phyloP scores from a whole-genome alignment of 1,284 basidiomycete genomes.

The Ustilago xerochloae region DNA sequence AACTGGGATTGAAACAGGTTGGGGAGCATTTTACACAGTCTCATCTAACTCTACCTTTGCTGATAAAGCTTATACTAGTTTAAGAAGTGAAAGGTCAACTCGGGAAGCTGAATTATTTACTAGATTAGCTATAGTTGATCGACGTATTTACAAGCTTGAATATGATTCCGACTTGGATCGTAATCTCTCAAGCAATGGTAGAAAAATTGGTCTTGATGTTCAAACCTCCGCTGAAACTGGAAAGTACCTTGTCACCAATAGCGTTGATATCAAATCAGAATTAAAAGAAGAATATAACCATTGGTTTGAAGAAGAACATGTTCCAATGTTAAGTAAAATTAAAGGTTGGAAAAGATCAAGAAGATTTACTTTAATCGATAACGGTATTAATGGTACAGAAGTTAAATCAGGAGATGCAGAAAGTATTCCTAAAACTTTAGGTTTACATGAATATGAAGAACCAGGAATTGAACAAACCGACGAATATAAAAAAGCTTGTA shows the following conservation, averaged over 20 bases:
- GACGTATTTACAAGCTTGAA: constrained; percentile 64
- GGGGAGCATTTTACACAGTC: constrained; percentile 68
- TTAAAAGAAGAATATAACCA: constrained; percentile 31
- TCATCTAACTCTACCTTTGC: constrained; percentile 61
- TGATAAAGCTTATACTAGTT: constrained; percentile 62
- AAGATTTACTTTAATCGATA: constrained; percentile 57
- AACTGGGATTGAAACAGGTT: constrained; percentile 33
- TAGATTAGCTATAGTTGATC: constrained; percentile 66
- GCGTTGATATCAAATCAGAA: constrained; percentile 27
- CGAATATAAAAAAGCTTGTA: constrained; percentile 40
- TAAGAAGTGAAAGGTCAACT: constrained; percentile 63
- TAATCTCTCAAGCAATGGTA: neutral
- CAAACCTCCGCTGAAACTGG: constrained; percentile 19
- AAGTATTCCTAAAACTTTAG: constrained; percentile 38
- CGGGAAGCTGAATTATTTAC: constrained; percentile 68
- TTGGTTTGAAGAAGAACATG: constrained; percentile 58
- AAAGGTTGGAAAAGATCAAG: constrained; percentile 58
- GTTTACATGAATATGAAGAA: constrained; percentile 47
- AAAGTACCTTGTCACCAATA: constrained; percentile 43
- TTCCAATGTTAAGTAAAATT: constrained; percentile 42
- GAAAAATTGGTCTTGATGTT: constrained; percentile 14
- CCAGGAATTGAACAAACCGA: constrained; percentile 15
- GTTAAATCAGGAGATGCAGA: constrained; percentile 23
- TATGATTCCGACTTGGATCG: constrained; percentile 44
- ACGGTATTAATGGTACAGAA: constrained; percentile 19